Percentiles rank a stretch among this genome's conserved stretches.
These are phyloP conservation scores for Botrytis pseudocinerea DNA, from an alignment of 2,329 filamentous ascomycete genomes.

Conservation along the genomic window DNA sequence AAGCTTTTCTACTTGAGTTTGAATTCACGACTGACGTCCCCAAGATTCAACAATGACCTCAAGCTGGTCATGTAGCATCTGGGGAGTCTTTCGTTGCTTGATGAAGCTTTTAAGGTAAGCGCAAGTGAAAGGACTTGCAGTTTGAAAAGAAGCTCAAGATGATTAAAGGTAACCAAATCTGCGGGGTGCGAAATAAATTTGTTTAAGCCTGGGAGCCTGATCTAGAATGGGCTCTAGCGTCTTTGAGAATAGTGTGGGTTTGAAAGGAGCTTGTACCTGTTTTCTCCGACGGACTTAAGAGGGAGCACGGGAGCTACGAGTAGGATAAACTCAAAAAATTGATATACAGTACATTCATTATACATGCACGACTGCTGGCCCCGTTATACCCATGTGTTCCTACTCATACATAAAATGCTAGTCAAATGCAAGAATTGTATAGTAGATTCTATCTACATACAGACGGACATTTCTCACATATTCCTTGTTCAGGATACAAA, in stretches of 20 bases:
- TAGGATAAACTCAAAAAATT: not conserved
- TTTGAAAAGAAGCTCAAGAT: constrained; percentile 24
- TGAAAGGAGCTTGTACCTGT: not conserved
- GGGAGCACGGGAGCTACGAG: not conserved
- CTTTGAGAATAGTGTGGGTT: not conserved
- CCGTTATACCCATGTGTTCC: not conserved
- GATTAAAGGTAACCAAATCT: constrained; percentile 11
- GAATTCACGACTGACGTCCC: constrained; percentile 39
- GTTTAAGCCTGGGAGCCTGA: constrained; percentile 14
- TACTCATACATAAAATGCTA: not conserved
- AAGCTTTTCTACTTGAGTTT: constrained; percentile 22
- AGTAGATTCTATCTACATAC: not conserved
- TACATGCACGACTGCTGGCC: not conserved
- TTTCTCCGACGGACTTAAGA: constrained; percentile 21
- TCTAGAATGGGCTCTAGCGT: not conserved
- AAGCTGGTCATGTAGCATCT: constrained; percentile 24
- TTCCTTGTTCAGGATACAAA: not conserved
- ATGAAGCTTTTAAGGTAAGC: constrained; percentile 11
- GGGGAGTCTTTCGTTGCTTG: constrained; percentile 22
- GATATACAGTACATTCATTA: not conserved
- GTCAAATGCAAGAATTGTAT: not conserved
- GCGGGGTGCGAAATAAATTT: constrained; percentile 24
- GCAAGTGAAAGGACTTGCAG: constrained; percentile 23
- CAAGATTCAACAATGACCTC: constrained; percentile 43
- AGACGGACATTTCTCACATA: not conserved